Percentiles rank a stretch among this genome's conserved stretches.
Conservation (phyloP, 2,329 filamentous ascomycete species). For the Neonectria ditissima region DNA sequence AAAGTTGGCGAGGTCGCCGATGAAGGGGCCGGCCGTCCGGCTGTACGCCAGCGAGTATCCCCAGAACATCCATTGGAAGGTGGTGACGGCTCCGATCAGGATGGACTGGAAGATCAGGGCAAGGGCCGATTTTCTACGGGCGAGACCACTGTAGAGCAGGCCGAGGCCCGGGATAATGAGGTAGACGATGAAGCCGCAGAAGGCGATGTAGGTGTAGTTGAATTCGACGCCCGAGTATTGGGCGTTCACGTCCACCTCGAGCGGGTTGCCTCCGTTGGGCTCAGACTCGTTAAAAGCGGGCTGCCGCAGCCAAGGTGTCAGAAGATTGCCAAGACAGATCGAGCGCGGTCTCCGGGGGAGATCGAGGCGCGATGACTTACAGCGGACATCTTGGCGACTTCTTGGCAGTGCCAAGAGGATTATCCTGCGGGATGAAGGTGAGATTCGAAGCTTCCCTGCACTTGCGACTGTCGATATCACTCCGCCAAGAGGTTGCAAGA, state of each 20-base stretch:
- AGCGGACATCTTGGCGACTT: conserved; percentile 15
- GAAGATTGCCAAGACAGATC: neutral
- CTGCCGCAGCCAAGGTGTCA: conserved; percentile 7
- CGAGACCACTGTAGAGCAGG: conserved; percentile 54
- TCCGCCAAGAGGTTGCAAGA: conserved; percentile 11
- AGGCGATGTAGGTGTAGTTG: conserved; percentile 32
- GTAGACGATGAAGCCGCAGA: conserved; percentile 33
- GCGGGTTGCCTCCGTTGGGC: conserved; percentile 29
- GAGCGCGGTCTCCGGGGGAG: neutral
- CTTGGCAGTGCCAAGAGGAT: neutral
- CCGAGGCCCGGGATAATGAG: conserved; percentile 38
- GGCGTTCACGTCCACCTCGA: conserved; percentile 28
- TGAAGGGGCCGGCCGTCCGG: conserved; percentile 48
- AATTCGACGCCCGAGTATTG: conserved; percentile 28
- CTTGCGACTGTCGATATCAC: neutral
- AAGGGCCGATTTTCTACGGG: conserved; percentile 51
- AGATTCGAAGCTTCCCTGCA: neutral
- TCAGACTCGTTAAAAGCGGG: conserved; percentile 28
- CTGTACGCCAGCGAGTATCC: conserved; percentile 57
- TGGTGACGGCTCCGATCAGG: conserved; percentile 56
- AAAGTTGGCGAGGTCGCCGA: conserved; percentile 50
- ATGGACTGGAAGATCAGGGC: conserved; percentile 61
- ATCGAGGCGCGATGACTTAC: conserved; percentile 4
- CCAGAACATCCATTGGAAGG: conserved; percentile 60
- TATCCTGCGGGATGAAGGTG: neutral